Evolutionary conservation across 768 basidiomycete genomes (phyloP), one percentile per base, ranked within the genome.

Genomic region (Hortiboletus flavorubellus): DNA sequence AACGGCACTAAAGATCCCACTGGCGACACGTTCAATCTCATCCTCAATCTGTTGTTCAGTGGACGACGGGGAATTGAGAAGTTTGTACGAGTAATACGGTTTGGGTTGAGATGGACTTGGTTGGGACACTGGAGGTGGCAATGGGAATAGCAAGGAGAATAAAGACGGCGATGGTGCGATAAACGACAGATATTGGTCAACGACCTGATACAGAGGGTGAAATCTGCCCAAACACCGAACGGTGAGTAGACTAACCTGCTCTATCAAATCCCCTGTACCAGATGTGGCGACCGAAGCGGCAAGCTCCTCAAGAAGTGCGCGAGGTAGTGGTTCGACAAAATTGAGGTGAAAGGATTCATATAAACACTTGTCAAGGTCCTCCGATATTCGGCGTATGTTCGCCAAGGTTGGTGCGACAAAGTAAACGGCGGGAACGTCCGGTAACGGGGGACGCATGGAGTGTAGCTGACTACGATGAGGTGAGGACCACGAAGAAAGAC

Each of bases 171-270:
- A 93, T 30, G 97, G 97, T 2, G 91, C 82, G 45, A 99, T 88
- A 72, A 98, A 99, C 46, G 97, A 95, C 16, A 99, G 81, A 68
- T 98, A 96, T 72, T 99, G 97, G 68, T 99, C 97, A 43, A 94
- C 81, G 26, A 99, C 88, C 85, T 97, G 71, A 58, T 57, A 43
- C 30, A 46, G 37, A 47, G 10, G 34, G 29, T 49, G 31, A 41
- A 40, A 38, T 10, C 3, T 34, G 26, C 6, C 42, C 5, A 15
- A 16, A 49, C 33, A 41, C 11, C 37, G 21, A 23, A 44, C 5
- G n/a, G 34, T 11, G 23, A 38, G 18, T 21, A 23, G 30, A 65
- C 73, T 18, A 51, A 86, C 91, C 76, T 93, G 87, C 65, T 87
- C 84, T 12, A 94, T 83, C 6, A 84, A 74, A n/a, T 92, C 91